Conservation (phyloP, 2,329 filamentous ascomycete species). For the Clonostachys rosea region DNA sequence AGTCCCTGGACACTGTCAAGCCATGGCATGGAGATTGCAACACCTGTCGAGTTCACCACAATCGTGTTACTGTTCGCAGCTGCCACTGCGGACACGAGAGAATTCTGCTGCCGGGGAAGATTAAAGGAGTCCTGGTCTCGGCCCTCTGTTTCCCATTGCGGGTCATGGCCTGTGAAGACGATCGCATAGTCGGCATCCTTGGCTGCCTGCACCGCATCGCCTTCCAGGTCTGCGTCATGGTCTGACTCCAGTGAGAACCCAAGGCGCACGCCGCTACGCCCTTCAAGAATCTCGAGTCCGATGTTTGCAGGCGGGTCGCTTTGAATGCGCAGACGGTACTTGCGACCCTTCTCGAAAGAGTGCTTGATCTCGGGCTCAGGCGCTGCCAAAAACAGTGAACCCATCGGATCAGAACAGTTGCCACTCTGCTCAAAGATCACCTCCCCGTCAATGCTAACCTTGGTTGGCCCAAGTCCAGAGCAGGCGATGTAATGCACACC, state of each 20-base stretch:
- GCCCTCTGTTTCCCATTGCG: conserved; percentile 38
- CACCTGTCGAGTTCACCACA: conserved; percentile 60
- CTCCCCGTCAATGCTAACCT: conserved; percentile 15
- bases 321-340: conserved; percentile 17
- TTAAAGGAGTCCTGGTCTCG: conserved; percentile 69
- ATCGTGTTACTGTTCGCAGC: conserved; percentile 53
- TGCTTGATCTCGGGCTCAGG: conserved; percentile 15
- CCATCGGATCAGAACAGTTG: conserved; percentile 20
- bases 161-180: conserved; percentile 51
- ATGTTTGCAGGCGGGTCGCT: conserved; percentile 18
- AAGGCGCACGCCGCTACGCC: conserved; percentile 16
- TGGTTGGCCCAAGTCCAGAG: conserved; percentile 16
- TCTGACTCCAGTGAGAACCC: conserved; percentile 19
- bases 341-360: conserved; percentile 11
- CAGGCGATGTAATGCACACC: conserved; percentile 19
- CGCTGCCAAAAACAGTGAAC: conserved; percentile 15
- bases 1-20: conserved; percentile 47
- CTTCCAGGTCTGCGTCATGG: conserved; percentile 22
- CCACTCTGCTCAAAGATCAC: conserved; percentile 16
- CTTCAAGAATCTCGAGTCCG: conserved; percentile 17
- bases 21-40: conserved; percentile 55
- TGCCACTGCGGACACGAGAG: conserved; percentile 50
- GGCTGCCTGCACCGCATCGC: conserved; percentile 50
- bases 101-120: conserved; percentile 54
- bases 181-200: conserved; percentile 55